These are phyloP conservation scores for Porcisia hertigi DNA, from an alignment of 208 protist species.

Conservation along the genomic window DNA sequence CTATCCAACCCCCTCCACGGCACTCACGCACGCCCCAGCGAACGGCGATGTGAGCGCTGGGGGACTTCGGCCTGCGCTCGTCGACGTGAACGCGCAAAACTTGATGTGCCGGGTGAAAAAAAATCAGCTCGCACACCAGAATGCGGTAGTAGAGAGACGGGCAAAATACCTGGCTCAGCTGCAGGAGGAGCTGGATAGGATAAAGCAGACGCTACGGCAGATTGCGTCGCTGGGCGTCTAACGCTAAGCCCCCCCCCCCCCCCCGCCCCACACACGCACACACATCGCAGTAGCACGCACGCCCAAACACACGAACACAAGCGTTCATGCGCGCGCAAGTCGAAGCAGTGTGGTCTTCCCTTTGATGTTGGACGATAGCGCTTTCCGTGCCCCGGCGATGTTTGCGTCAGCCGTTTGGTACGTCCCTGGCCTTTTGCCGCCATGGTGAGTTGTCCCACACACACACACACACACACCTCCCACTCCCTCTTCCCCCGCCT, in stretches of 20 bases:
- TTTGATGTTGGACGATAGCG: too few species aligned
- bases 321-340: too few species aligned
- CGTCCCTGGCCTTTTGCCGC: too few species aligned
- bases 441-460: too few species aligned
- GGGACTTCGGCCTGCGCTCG: neutral
- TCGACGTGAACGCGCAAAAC: constrained; percentile 4
- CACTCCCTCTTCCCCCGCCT: too few species aligned
- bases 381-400: too few species aligned
- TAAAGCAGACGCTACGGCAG: constrained; percentile 35
- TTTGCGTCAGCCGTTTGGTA: too few species aligned
- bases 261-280: neutral
- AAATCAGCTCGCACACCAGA: constrained; percentile 28
- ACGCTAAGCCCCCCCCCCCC: neutral
- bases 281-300: neutral
- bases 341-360: too few species aligned
- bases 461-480: too few species aligned
- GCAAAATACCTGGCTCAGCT: constrained; percentile 33
- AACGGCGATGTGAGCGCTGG: too few species aligned
- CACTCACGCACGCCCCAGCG: too few species aligned
- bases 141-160: constrained; percentile 30
- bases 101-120: constrained; percentile 7
- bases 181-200: constrained; percentile 40
- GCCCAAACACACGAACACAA: too few species aligned
- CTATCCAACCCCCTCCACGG: neutral
- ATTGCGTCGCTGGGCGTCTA: constrained; percentile 20